phyloP scores from a whole-genome alignment of 1,139 yeast species.

The Taphrina betulina region DNA sequence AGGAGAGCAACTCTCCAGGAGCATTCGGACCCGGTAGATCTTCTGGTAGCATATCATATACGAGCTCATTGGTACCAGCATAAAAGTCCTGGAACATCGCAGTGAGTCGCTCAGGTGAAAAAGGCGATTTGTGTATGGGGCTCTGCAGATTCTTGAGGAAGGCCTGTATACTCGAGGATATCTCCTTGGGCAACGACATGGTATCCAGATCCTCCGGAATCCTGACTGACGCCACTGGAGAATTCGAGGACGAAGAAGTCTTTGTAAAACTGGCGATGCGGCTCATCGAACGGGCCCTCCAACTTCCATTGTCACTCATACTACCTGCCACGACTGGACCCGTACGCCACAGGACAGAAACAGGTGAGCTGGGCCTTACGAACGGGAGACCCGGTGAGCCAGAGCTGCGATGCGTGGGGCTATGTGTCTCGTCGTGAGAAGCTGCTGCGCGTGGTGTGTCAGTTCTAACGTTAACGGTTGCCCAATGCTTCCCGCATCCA shows the following conservation, averaged over 20 bases:
- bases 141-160: slow-evolving; percentile 24
- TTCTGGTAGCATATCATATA: slow-evolving; percentile 14
- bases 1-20: slow-evolving; percentile 20
- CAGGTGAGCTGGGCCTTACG: too few species aligned
- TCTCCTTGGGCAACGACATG: slow-evolving; percentile 14
- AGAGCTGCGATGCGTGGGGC: too few species aligned
- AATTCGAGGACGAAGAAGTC: not conserved
- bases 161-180: slow-evolving; percentile 7
- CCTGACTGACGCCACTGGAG: too few species aligned
- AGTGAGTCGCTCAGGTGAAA: slow-evolving; percentile 23
- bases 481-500: too few species aligned
- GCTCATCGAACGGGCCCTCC: slow-evolving; percentile 11
- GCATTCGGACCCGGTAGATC: not conserved
- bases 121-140: slow-evolving; percentile 29
- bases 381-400: too few species aligned
- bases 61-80: slow-evolving; percentile 15
- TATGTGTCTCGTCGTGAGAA: too few species aligned
- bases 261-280: slow-evolving; percentile 19
- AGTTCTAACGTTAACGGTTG: too few species aligned
- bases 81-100: slow-evolving; percentile 30
- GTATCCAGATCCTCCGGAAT: slow-evolving; percentile 7
- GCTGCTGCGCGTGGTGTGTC: too few species aligned
- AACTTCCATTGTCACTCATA: not conserved
- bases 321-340: too few species aligned
- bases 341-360: too few species aligned